Evolutionary conservation across 176 grass and related monocot species (phyloP), one percentile per base, ranked within the genome.

Genomic region (Raddia guianensis): DNA sequence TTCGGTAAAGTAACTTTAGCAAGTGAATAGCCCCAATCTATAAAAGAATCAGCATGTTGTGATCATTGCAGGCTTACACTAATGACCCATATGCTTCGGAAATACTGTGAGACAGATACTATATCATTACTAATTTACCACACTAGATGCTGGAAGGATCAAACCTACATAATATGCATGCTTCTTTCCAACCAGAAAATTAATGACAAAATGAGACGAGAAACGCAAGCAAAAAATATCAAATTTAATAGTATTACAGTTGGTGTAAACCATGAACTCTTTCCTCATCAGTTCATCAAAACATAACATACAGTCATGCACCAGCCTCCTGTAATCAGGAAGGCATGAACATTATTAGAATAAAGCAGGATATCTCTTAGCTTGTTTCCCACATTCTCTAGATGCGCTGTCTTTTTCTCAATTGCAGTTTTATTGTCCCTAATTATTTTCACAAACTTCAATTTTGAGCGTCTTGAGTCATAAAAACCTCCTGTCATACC

Each of bases 401-500:
- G 78, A 82, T 98, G 86, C 63, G 12, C 13, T 63, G 74, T 82
- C 49, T 94, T 98, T 77, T 92, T 87, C 12, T 91, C 86, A 62
- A 98, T 98, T 49, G 87, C 79, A 18, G 75, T 76, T 76, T 87
- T 94, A 27, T 85, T 98, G 68, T 98, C 92, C 74, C 84, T 92
- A 48, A 93, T 81, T 83, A 92, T 94, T 84, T 93, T 92, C 70
- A 98, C 80, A 12, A 98, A 91, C 84, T 98, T 98, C 84, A 98
- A 66, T 69, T 81, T 98, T 77, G 95, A 98, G 34, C 92, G 87
- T 57, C 95, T 91, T 68, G 91, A 98, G 51, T 98, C 95, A 85
- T 98, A 98, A 84, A 92, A 98, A 83, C 95, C 95, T 70, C 92
- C 95, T 67, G 95, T 98, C 95, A 98, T 98, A 80, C 90, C 95